Base-by-base conservation (phyloP, 2,329 filamentous ascomycete species). In the Plenodomus lindquistii region DNA sequence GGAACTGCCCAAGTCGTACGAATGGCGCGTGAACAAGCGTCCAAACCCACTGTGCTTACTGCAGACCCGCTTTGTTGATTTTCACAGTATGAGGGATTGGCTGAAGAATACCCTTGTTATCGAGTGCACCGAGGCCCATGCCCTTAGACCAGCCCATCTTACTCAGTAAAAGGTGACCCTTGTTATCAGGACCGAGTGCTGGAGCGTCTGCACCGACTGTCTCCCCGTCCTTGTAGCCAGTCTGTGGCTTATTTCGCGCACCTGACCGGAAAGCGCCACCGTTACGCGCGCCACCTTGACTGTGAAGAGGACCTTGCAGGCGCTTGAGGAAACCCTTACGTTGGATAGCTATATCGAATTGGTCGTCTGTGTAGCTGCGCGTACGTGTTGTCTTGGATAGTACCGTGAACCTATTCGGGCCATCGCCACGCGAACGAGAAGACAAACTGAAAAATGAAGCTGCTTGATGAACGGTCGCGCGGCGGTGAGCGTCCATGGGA, bases 131-230 rank as follows among this genome's bases (percentile, higher is more conserved):
- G 1, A 99, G 80, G 1, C 88, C 89, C 66, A 87, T 96, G 4
- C 94, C 94, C 43, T 81, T 87, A 52, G 83, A 88, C 92, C 94
- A 99, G 3, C 94, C 94, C 94, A 97, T 97, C 75, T 94, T 97
- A 75, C 96, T 91, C 55, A 99, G 75, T 85, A 99, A 89, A 2
- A 85, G 84, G 42, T 91, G 83, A 10, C 94, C 94, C 58, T 85
- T 90, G 69, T 96, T 97, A 44, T 88, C 88, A 4, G 79, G 77
- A 1, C 89, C 89, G 24, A 99, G 80, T 69, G 96, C 92, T 10
- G 91, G 89, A 1, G 93, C 92, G 40, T 85, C 84, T 1, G 83
- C 90, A 40, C 93, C 94, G 2, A 97, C 91, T 21, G 96, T 77
- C 57, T 97, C 92, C 16, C 94, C 94, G 63, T 97, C 89, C 52